Evolutionary conservation across 164 flowering plant genomes (phyloP), one percentile per base, ranked within the genome.

Genomic region (Vitis rotundifolia): DNA sequence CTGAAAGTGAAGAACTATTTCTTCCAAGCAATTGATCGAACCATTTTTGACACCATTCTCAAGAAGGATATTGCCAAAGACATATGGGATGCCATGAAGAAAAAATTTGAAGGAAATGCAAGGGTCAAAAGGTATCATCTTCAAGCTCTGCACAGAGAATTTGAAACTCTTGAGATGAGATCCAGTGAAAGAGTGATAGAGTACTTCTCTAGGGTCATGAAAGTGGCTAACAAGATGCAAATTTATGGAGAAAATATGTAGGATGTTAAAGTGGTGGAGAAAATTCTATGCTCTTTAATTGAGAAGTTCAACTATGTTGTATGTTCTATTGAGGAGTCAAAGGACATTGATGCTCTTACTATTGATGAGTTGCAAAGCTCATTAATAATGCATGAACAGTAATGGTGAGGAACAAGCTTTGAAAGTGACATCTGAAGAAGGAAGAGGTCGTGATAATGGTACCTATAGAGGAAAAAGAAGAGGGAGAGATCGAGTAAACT

Each of bases 131-230:
- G 55, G 63, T 49, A 63, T 48, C 69, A 64, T 48, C 69, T 65
- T 58, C 64, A 64, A 64, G 49, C 64, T 66, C 57, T 64, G n/a
- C n/a, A n/a, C 37, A 29, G 3, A 29, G 37, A 29, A 29, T 29
- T 29, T 29, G 37, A 29, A 29, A 37, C 60, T 54, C 61, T 70
- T 8, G 61, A 57, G 53, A 70, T 70, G 72, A 61, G n/a, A 51
- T 26, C 59, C 16, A 31, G 67, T 11, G 73, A 70, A 50, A 26
- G 28, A 10, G 67, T 75, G 15, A 60, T 61, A 47, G 70, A 77
- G 18, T 77, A 80, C 49, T 76, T 77, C 56, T 51, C 70, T 14
- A 70, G 80, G 52, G 73, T 71, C 19, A 57, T 77, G 78, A 55
- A 63, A 5, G 62, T 77, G 59, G 73, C 73, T 12, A 77, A 73